A percentile compares a stretch with the other conserved stretches of the same genome.
These are phyloP conservation scores for Kwoniella newhampshirensis DNA, from an alignment of 768 basidiomycete species.

Conservation along the genomic window DNA sequence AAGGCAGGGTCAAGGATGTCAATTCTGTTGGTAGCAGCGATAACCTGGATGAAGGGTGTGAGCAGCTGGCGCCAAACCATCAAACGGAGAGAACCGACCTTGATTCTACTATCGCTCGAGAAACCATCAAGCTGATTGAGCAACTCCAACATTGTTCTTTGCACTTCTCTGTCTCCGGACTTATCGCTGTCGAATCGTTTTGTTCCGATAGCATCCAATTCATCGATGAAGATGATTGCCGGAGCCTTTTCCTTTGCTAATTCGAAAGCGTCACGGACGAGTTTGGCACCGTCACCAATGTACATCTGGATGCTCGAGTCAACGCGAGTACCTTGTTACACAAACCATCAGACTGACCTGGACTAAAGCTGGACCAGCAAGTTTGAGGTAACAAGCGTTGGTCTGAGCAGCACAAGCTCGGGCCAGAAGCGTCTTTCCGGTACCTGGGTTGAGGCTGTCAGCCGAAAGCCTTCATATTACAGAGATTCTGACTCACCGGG, in stretches of 20 bases:
- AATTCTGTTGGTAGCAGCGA: slow-evolving; percentile 97
- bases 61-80: background rate
- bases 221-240: slow-evolving; percentile 99
- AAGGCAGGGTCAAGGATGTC: slow-evolving; percentile 97
- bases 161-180: slow-evolving; percentile 98
- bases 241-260: slow-evolving; percentile 97
- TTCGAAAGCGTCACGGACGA: slow-evolving; percentile 97
- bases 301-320: slow-evolving; percentile 66
- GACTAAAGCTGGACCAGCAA: slow-evolving; percentile 94
- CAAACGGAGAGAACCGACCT: slow-evolving; percentile 58
- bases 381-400: slow-evolving; percentile 95
- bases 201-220: slow-evolving; percentile 97
- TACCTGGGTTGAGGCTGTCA: slow-evolving; percentile 58
- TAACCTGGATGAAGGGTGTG: slow-evolving; percentile 66
- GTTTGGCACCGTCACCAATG: slow-evolving; percentile 98
- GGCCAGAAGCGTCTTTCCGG: slow-evolving; percentile 94
- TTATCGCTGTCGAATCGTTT: slow-evolving; percentile 99
- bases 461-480: background rate
- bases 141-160: slow-evolving; percentile 98
- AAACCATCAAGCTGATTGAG: slow-evolving; percentile 98
- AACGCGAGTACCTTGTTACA: no score
- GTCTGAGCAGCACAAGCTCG: slow-evolving; percentile 98
- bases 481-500: slow-evolving; percentile 64
- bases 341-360: slow-evolving; percentile 58
- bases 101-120: slow-evolving; percentile 93